Conservation (phyloP, 352 stramenopile genomes). For the Thalassiosira exigua region DNA sequence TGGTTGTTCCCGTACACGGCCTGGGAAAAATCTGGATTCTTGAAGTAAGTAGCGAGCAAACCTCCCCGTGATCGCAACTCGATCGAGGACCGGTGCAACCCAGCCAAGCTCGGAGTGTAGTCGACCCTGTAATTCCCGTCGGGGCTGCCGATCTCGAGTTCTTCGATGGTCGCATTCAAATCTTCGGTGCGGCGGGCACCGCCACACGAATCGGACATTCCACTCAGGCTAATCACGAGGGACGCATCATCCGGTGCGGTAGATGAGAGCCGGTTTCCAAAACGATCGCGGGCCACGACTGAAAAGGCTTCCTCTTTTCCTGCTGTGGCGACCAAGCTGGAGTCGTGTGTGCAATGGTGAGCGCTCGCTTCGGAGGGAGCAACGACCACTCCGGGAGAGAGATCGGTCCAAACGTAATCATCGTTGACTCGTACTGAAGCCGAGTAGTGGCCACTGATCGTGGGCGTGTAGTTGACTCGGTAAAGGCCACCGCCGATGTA, state of each 20-base stretch:
- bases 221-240: constrained; percentile 84
- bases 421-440: constrained; percentile 60
- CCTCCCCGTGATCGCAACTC: constrained; percentile 87
- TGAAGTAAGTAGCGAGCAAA: constrained; percentile 91
- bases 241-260: constrained; percentile 59
- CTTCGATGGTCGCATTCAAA: constrained; percentile 38
- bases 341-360: constrained; percentile 85
- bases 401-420: constrained; percentile 69
- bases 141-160: constrained; percentile 60
- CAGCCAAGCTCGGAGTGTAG: constrained; percentile 88
- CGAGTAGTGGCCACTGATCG: constrained; percentile 78
- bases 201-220: constrained; percentile 54
- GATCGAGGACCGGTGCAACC: constrained; percentile 87
- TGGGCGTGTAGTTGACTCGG: constrained; percentile 88
- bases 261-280: constrained; percentile 90
- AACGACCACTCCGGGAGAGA: constrained; percentile 87
- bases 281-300: constrained; percentile 90
- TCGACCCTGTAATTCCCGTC: constrained; percentile 87
- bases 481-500: constrained; percentile 88
- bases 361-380: constrained; percentile 85
- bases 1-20: constrained; percentile 67
- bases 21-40: constrained; percentile 89
- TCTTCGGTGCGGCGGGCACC: constrained; percentile 21
- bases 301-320: constrained; percentile 85
- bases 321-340: constrained; percentile 86